Conservation (phyloP, 768 basidiomycete species). For the Xerocomellus amylosporus region DNA sequence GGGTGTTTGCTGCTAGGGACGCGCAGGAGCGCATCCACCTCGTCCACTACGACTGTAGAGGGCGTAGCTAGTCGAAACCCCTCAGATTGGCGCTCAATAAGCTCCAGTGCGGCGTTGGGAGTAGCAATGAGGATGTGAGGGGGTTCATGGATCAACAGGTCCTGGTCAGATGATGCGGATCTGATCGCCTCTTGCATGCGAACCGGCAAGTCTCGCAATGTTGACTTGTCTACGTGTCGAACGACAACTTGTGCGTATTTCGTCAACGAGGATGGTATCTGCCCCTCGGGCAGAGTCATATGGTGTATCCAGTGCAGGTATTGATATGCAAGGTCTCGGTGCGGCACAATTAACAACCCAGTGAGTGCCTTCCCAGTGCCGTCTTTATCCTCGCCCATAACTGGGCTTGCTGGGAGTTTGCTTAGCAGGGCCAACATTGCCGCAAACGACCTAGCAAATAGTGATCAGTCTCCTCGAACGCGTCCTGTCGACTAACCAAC, state of each 20-base stretch:
- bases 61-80: conserved; percentile 47
- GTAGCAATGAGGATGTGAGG: conserved; percentile 74
- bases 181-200: conserved; percentile 31
- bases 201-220: conserved; percentile 17
- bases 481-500: conserved; percentile 23
- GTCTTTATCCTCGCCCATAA: conserved; percentile 16
- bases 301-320: conserved; percentile 62
- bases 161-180: conserved; percentile 32
- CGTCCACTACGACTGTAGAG: conserved; percentile 67
- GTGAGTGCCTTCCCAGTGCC: conserved; percentile 38
- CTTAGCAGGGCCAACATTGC: conserved; percentile 63
- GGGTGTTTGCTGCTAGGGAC: conserved; percentile 39
- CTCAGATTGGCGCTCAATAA: conserved; percentile 42
- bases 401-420: conserved; percentile 39
- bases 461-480: conserved; percentile 1
- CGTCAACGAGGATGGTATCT: conserved; percentile 34
- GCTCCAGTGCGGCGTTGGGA: conserved; percentile 63
- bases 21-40: conserved; percentile 70
- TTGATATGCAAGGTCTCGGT: conserved; percentile 69
- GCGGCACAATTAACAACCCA: conserved; percentile 66
- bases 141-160: conserved; percentile 38
- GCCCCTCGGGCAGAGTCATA: conserved; percentile 37
- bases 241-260: conserved; percentile 60
- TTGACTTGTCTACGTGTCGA: conserved; percentile 41
- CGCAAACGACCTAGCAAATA: conserved; percentile 61